These are phyloP conservation scores for Microcera coccophila DNA, from an alignment of 2,329 filamentous ascomycete species.

Conservation along the genomic window DNA sequence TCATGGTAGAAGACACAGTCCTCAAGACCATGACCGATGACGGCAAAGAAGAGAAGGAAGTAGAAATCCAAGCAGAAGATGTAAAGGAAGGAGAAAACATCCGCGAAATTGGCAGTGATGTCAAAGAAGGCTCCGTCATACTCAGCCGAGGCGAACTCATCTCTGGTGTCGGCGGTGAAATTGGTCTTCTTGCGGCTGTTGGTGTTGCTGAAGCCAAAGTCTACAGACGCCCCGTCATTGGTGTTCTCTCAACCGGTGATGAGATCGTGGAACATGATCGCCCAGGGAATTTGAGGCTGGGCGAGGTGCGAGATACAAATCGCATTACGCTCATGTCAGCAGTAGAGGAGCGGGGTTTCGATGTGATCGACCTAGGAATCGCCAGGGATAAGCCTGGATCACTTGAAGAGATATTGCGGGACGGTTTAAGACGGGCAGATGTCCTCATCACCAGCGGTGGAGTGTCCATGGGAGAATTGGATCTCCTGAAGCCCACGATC, in stretches of 20 bases:
- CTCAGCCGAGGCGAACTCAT: slow-evolving; percentile 77
- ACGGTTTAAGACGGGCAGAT: slow-evolving; percentile 70
- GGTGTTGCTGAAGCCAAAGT: slow-evolving; percentile 68
- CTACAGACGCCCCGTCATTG: slow-evolving; percentile 73
- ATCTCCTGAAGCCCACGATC: slow-evolving; percentile 93
- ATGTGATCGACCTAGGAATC: slow-evolving; percentile 81
- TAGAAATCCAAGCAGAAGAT: slow-evolving; percentile 78
- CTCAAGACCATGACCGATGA: slow-evolving; percentile 73
- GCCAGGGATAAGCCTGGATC: slow-evolving; percentile 68
- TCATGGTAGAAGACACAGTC: slow-evolving; percentile 88
- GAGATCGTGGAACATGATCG: slow-evolving; percentile 78
- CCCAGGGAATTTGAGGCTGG: slow-evolving; percentile 60
- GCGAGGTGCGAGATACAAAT: slow-evolving; percentile 92
- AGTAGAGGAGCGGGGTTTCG: slow-evolving; percentile 68
- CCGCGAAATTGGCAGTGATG: slow-evolving; percentile 85
- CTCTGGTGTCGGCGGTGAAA: slow-evolving; percentile 81
- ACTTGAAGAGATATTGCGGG: slow-evolving; percentile 73
- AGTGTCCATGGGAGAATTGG: slow-evolving; percentile 96
- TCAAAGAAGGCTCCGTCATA: slow-evolving; percentile 64
- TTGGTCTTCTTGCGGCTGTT: slow-evolving; percentile 83
- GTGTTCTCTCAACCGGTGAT: slow-evolving; percentile 89
- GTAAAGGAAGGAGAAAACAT: slow-evolving; percentile 81
- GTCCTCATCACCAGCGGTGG: slow-evolving; percentile 89
- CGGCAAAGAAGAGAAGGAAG: slow-evolving; percentile 76
- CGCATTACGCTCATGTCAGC: slow-evolving; percentile 82